phyloP scores from a whole-genome alignment of 1,284 basidiomycete species.

The Moniliella sp. region DNA sequence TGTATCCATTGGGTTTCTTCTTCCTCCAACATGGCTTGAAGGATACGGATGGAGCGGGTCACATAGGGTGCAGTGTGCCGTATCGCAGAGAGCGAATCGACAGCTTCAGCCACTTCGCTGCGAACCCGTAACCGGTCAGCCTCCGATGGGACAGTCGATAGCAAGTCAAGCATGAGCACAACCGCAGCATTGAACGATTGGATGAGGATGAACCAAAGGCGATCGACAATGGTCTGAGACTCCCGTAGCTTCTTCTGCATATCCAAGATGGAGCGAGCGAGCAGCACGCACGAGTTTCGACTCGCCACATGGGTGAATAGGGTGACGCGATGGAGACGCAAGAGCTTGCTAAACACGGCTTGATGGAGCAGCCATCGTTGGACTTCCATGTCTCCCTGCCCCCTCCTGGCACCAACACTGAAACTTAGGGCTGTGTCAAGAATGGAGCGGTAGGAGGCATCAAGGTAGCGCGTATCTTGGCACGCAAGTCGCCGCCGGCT shows the following conservation, averaged over 20 bases:
- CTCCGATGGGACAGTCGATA: conserved; percentile 10
- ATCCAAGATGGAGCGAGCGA: conserved; percentile 22
- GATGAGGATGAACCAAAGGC: conserved; percentile 18
- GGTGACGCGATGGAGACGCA: conserved; percentile 18
- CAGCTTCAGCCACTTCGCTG: conserved; percentile 20
- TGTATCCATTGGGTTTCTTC: conserved; percentile 23
- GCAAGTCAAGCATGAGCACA: conserved; percentile 23
- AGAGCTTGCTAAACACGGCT: conserved; percentile 21
- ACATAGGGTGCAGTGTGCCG: conserved; percentile 9
- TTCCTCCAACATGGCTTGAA: conserved; percentile 25
- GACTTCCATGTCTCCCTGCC: conserved; percentile 14
- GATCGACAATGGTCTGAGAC: conserved; percentile 17
- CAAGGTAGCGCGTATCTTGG: conserved; percentile 9
- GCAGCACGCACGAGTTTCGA: conserved; percentile 19
- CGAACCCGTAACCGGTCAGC: conserved; percentile 12
- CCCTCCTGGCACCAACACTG: conserved; percentile 12
- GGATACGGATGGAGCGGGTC: conserved; percentile 19
- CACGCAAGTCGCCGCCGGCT: conserved; percentile 9
- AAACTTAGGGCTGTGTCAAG: conserved; percentile 16
- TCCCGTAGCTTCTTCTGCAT: conserved; percentile 23
- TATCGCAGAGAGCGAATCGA: conserved; percentile 18
- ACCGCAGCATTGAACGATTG: conserved; percentile 11
- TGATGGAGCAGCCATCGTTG: conserved; percentile 28
- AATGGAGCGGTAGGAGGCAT: conserved; percentile 12
- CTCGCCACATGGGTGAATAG: conserved; percentile 13